A percentile compares a stretch with the other conserved stretches of the same genome.
These are phyloP conservation scores for Hansfordia pulvinata DNA, from an alignment of 2,329 filamentous ascomycete genomes.

Conservation along the genomic window DNA sequence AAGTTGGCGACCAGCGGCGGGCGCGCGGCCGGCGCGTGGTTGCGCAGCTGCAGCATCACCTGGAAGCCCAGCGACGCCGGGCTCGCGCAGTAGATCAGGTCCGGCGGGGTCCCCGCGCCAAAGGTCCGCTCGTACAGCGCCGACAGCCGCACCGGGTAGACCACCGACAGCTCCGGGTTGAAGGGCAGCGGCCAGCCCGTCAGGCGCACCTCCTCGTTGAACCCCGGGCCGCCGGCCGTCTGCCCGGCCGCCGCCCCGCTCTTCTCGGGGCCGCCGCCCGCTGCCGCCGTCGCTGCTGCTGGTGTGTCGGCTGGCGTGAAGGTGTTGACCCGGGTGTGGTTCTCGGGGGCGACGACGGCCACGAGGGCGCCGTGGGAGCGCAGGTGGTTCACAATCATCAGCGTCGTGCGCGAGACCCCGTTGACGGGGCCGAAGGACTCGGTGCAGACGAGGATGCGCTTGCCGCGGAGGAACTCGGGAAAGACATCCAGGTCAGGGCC, in stretches of 20 bases:
- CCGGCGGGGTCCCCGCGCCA: conserved; percentile 38
- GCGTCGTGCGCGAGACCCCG: conserved; percentile 57
- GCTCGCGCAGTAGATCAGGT: conserved; percentile 57
- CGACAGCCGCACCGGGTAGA: conserved; percentile 54
- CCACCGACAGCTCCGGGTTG: conserved; percentile 57
- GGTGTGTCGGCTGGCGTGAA: conserved; percentile 29
- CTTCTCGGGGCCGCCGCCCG: too few relatives aligned
- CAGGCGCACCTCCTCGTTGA: conserved; percentile 40
- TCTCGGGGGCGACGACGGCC: conserved; percentile 51
- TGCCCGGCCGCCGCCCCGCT: conserved; percentile 14
- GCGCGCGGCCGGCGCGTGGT: conserved; percentile 37
- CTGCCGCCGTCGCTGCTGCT: conserved; percentile 15
- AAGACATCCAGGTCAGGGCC: conserved; percentile 31
- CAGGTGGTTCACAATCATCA: conserved; percentile 55
- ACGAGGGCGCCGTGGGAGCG: conserved; percentile 49
- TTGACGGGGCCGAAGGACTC: conserved; percentile 63
- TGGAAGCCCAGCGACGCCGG: conserved; percentile 60
- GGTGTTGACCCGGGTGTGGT: conserved; percentile 38
- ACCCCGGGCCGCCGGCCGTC: too few relatives aligned
- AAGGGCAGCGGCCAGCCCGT: conserved; percentile 55
- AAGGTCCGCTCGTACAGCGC: conserved; percentile 47
- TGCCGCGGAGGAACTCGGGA: conserved; percentile 36
- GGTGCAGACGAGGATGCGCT: conserved; percentile 52
- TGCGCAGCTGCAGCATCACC: conserved; percentile 53
- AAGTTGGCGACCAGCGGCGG: conserved; percentile 55